Conservation (phyloP, 768 basidiomycete genomes). For the Boletus edulis region DNA sequence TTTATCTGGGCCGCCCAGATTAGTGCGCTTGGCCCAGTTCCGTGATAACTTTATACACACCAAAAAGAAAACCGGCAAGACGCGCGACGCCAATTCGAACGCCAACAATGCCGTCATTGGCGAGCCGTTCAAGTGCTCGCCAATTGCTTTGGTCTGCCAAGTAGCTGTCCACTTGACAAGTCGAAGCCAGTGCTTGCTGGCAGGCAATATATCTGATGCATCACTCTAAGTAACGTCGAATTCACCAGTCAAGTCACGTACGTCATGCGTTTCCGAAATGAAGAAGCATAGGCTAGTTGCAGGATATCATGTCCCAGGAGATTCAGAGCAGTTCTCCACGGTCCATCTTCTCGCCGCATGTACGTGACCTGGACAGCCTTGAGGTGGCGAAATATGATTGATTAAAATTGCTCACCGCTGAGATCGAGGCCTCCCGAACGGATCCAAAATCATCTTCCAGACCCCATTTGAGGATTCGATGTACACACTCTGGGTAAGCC, state of each 20-base stretch:
- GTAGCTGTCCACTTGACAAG: conserved; percentile 35
- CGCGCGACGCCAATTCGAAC: conserved; percentile 87
- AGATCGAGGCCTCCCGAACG: conserved; percentile 75
- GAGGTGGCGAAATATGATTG: conserved; percentile 5
- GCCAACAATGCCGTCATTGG: conserved; percentile 70
- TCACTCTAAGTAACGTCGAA: conserved; percentile 15
- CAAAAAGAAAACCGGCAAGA: conserved; percentile 52
- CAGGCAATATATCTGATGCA: conserved; percentile 67
- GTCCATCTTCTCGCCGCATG: conserved; percentile 41
- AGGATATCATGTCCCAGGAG: conserved; percentile 42
- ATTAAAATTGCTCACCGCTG: conserved; percentile 46
- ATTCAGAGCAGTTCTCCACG: conserved; percentile 34
- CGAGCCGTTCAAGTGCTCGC: conserved; percentile 52
- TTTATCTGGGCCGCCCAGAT: conserved; percentile 14
- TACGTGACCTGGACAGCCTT: conserved; percentile 43
- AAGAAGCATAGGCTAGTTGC: conserved; percentile 43
- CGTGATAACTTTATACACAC: conserved; percentile 39
- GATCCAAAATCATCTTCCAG: conserved; percentile 80
- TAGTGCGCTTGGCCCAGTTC: background rate
- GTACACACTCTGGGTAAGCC: conserved; percentile 45
- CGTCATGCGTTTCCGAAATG: conserved; percentile 69
- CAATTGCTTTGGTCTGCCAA: conserved; percentile 45
- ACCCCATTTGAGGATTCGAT: conserved; percentile 54
- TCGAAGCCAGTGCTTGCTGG: conserved; percentile 53
- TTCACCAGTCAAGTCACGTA: conserved; percentile 36